Conservation (phyloP, 2,329 filamentous ascomycete genomes). For the Apiospora rasikravindrae region DNA sequence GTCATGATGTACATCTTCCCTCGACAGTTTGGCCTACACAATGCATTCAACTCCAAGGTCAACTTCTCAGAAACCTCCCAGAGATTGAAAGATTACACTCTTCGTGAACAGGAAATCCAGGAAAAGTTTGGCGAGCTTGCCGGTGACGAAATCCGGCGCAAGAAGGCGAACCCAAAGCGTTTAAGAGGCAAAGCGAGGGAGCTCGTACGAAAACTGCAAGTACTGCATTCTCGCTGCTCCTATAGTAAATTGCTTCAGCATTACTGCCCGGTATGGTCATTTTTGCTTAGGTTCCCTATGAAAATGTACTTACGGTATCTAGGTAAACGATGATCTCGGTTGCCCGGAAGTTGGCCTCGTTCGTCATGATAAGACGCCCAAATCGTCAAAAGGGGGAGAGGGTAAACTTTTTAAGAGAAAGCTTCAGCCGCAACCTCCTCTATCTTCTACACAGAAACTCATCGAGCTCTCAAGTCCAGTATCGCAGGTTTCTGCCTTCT, state of each 20-base stretch:
- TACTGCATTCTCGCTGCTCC: constrained; percentile 74
- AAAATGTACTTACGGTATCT: neutral
- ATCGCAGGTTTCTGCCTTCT: constrained; percentile 82
- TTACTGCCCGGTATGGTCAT: constrained; percentile 69
- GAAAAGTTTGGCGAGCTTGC: constrained; percentile 41
- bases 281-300: neutral
- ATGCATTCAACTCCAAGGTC: constrained; percentile 80
- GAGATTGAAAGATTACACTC: constrained; percentile 81
- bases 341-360: constrained; percentile 1
- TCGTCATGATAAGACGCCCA: neutral
- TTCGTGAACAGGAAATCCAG: constrained; percentile 81
- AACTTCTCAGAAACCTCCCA: constrained; percentile 71
- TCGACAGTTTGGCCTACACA: constrained; percentile 86
- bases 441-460: neutral
- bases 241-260: constrained; percentile 80
- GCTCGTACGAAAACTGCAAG: constrained; percentile 72
- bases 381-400: constrained; percentile 25
- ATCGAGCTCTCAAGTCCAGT: constrained; percentile 71
- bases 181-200: constrained; percentile 66
- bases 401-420: neutral
- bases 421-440: neutral
- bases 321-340: neutral
- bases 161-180: constrained; percentile 62
- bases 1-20: constrained; percentile 95
- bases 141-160: constrained; percentile 33